phyloP scores from a whole-genome alignment of 106 monocot genomes.

The Dendrobium officinale region DNA sequence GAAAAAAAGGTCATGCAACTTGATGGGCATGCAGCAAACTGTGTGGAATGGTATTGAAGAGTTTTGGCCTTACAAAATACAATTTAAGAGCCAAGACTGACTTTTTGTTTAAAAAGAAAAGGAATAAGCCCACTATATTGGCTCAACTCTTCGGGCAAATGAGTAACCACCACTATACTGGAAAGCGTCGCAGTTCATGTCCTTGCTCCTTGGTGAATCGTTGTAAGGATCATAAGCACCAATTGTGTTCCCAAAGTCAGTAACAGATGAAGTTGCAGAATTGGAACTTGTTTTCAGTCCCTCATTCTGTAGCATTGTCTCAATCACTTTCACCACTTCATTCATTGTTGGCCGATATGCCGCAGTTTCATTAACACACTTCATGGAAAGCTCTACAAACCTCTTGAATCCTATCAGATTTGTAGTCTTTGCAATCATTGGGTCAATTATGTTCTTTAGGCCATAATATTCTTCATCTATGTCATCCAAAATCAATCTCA shows the following conservation, averaged over 20 bases:
- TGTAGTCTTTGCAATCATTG: constrained; percentile 17
- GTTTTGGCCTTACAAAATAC: constrained; percentile 1
- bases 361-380: constrained; percentile 52
- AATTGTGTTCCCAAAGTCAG: constrained; percentile 23
- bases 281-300: constrained; percentile 24
- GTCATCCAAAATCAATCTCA: constrained; percentile 30
- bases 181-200: constrained; percentile 25
- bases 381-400: constrained; percentile 53
- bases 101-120: background rate
- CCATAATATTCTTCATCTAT: constrained; percentile 43
- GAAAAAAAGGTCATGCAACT: background rate
- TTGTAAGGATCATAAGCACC: constrained; percentile 25
- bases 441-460: constrained; percentile 38
- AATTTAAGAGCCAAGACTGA: background rate
- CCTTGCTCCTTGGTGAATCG: constrained; percentile 14
- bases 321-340: constrained; percentile 53
- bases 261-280: constrained; percentile 36
- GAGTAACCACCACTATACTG: constrained; percentile 23
- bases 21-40: background rate
- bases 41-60: background rate
- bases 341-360: constrained; percentile 53
- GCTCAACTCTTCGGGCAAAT: constrained; percentile 16
- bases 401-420: constrained; percentile 35
- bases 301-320: constrained; percentile 37
- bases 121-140: constrained; percentile 14